Percentiles rank a stretch among this genome's conserved stretches.
These are phyloP conservation scores for Saccharomycopsis sp. DNA, from an alignment of 805 yeast species.

Conservation along the genomic window DNA sequence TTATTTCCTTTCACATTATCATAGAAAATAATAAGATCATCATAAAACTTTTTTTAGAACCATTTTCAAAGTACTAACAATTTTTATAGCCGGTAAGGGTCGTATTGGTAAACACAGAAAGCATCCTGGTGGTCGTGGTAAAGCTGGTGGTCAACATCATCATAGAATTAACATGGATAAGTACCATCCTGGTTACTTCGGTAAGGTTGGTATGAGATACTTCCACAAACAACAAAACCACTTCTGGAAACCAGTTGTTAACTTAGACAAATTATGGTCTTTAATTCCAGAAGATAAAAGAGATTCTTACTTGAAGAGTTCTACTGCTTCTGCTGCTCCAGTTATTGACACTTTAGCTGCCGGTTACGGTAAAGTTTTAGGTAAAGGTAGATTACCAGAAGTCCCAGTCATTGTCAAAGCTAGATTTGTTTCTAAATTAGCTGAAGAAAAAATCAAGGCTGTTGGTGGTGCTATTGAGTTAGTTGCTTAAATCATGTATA, in stretches of 20 bases:
- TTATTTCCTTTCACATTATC: too few species aligned
- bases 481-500: slow-evolving; percentile 61
- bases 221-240: slow-evolving; percentile 93
- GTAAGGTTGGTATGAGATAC: slow-evolving; percentile 99
- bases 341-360: slow-evolving; percentile 98
- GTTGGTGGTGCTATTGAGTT: slow-evolving; percentile 99
- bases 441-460: slow-evolving; percentile 99
- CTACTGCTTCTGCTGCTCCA: slow-evolving; percentile 89
- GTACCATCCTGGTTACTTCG: slow-evolving; percentile 99
- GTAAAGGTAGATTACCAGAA: slow-evolving; percentile 96
- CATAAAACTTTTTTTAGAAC: too few species aligned
- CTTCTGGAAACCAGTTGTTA: slow-evolving; percentile 96
- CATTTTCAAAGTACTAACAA: slow-evolving; percentile 21
- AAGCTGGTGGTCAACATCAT: slow-evolving; percentile 99
- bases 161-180: slow-evolving; percentile 99
- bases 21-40: too few species aligned
- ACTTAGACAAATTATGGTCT: slow-evolving; percentile 98
- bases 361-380: slow-evolving; percentile 99
- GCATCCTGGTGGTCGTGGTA: slow-evolving; percentile 99
- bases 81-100: slow-evolving; percentile 95
- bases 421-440: slow-evolving; percentile 97
- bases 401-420: slow-evolving; percentile 99
- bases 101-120: slow-evolving; percentile 99
- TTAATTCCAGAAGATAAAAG: slow-evolving; percentile 88
- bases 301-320: slow-evolving; percentile 80